phyloP scores from a whole-genome alignment of 129 eudicot genomes.

The Flaveria ramosissima region DNA sequence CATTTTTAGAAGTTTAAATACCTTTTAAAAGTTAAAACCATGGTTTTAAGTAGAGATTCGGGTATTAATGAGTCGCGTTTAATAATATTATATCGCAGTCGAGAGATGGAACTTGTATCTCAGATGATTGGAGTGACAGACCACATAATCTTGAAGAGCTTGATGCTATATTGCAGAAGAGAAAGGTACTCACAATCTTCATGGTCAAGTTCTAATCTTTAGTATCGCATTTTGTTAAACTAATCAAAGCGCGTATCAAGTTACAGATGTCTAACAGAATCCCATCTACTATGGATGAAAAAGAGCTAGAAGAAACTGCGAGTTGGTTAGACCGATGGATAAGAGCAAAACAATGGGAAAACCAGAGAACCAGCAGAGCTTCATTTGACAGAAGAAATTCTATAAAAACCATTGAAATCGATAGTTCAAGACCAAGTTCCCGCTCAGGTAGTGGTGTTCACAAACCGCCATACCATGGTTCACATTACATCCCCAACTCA shows the following conservation, averaged over 20 bases:
- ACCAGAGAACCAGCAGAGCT: constrained; percentile 45
- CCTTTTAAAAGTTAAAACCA: neutral
- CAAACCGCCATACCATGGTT: constrained; percentile 40
- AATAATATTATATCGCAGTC: constrained; percentile 51
- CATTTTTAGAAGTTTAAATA: neutral
- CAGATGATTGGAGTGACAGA: constrained; percentile 59
- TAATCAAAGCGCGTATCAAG: constrained; percentile 27
- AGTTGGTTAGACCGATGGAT: constrained; percentile 66
- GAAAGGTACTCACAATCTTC: constrained; percentile 43
- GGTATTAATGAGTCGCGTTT: neutral
- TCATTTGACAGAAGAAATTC: constrained; percentile 60
- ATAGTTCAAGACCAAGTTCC: constrained; percentile 44
- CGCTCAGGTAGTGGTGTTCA: constrained; percentile 31
- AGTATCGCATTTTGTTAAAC: neutral
- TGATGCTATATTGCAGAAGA: constrained; percentile 55
- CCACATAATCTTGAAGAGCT: constrained; percentile 74
- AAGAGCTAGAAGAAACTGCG: constrained; percentile 48
- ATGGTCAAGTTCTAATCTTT: neutral
- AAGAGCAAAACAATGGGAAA: constrained; percentile 65
- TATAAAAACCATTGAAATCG: constrained; percentile 62
- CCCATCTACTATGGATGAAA: constrained; percentile 41
- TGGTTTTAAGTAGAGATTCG: neutral
- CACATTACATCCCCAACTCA: constrained; percentile 43
- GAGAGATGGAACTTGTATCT: constrained; percentile 54
- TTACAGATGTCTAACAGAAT: constrained; percentile 40